Evolutionary conservation across 2,329 filamentous ascomycete genomes (phyloP).

Genomic region (Pseudogymnoascus sp.): DNA sequence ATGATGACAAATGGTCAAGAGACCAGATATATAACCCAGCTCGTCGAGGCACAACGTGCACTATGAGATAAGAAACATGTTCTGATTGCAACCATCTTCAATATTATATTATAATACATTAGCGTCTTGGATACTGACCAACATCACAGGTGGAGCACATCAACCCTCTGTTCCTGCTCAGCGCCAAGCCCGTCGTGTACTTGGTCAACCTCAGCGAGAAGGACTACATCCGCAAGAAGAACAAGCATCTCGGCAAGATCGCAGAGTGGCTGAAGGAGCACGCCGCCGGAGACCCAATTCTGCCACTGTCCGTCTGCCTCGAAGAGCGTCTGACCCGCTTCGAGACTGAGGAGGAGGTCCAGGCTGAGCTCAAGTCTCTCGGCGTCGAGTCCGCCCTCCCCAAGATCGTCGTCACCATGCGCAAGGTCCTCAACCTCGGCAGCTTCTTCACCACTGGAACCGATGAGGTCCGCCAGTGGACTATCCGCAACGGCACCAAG

Average conservation of each 20-base stretch:
- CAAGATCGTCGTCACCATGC: constrained; percentile 90
- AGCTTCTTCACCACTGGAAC: constrained; percentile 96
- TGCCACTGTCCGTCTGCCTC: constrained; percentile 86
- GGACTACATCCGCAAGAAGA: constrained; percentile 98
- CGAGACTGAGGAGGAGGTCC: constrained; percentile 66
- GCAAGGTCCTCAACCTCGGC: constrained; percentile 78
- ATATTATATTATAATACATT: constrained; percentile 19
- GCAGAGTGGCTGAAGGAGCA: constrained; percentile 94
- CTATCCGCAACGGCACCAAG: constrained; percentile 89
- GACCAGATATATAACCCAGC: constrained; percentile 94
- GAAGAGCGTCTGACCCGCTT: constrained; percentile 86
- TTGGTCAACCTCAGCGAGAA: constrained; percentile 95
- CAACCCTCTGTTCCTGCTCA: constrained; percentile 90
- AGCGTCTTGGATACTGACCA: constrained; percentile 18
- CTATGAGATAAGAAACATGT: constrained; percentile 67
- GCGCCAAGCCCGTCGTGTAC: constrained; percentile 94
- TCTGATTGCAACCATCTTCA: constrained; percentile 24
- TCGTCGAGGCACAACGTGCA: constrained; percentile 91
- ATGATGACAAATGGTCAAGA: constrained; percentile 98
- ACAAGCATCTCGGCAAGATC: constrained; percentile 93
- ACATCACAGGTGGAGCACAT: constrained; percentile 78
- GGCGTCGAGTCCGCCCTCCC: constrained; percentile 82
- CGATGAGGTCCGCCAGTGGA: constrained; percentile 98
- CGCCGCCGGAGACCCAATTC: constrained; percentile 78
- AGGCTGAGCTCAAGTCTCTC: constrained; percentile 82